These are phyloP conservation scores for Ganoderma multipileum DNA, from an alignment of 1,284 basidiomycete genomes.

Conservation along the genomic window DNA sequence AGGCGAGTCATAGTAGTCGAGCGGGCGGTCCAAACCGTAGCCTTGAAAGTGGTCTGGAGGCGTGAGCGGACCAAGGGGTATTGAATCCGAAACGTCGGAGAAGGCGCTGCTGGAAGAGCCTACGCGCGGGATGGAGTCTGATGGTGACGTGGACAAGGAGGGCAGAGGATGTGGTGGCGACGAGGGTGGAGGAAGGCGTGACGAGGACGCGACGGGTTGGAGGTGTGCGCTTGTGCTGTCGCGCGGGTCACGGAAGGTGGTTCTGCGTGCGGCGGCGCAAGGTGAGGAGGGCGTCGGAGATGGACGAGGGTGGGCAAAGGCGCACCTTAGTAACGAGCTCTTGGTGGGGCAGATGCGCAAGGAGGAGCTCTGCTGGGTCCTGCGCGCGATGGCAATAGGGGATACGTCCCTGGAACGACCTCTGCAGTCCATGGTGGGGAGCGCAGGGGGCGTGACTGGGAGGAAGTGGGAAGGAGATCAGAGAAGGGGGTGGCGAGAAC, in stretches of 20 bases:
- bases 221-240: slow-evolving; percentile 11
- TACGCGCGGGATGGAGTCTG: slow-evolving; percentile 30
- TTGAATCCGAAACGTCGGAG: slow-evolving; percentile 39
- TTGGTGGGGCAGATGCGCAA: slow-evolving; percentile 14
- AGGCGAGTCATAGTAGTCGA: slow-evolving; percentile 49
- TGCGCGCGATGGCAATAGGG: slow-evolving; percentile 34
- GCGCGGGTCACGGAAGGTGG: slow-evolving; percentile 19
- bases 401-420: slow-evolving; percentile 40
- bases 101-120: slow-evolving; percentile 37
- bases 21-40: slow-evolving; percentile 21
- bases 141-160: slow-evolving; percentile 33
- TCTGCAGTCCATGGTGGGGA: slow-evolving; percentile 34
- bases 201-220: slow-evolving; percentile 35
- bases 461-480: slow-evolving; percentile 26
- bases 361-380: slow-evolving; percentile 13
- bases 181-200: slow-evolving; percentile 29
- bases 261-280: slow-evolving; percentile 19
- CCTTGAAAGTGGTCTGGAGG: slow-evolving; percentile 36
- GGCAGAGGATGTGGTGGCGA: slow-evolving; percentile 23
- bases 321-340: slow-evolving; percentile 21
- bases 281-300: slow-evolving; percentile 19
- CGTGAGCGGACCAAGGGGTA: slow-evolving; percentile 33
- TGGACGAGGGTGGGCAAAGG: slow-evolving; percentile 15
- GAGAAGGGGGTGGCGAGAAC: slow-evolving; percentile 32
- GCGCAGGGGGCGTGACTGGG: slow-evolving; percentile 24